Base-by-base conservation (phyloP, 1,139 yeast species). In the Candida tropicalis region DNA sequence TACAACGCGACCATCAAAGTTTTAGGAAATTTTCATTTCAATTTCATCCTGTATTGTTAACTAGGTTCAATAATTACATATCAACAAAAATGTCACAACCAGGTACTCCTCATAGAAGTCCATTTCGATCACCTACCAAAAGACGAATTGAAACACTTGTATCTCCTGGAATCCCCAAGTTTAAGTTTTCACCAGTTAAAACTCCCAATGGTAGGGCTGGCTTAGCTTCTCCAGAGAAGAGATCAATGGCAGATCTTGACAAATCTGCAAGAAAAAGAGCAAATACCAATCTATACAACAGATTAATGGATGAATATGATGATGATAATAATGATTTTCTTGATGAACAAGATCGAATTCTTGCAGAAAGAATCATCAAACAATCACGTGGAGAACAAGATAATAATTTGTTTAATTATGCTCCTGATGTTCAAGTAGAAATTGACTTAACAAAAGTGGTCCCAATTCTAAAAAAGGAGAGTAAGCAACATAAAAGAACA, bases 201-300 rank as follows among this genome's bases (percentile, higher is more conserved):
- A 46, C 47, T 4, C 51, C 49, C 5, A 47, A 45, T 49, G 81
- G 81, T 1, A 55, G 80, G 40, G 71, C 77, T 1, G 81, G 81
- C 0, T 59, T 70, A 22, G 61, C 50, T 9, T 75, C 81, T 3
- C 82, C 82, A 0, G 47, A 57, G 44, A 75, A 67, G 46, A 53
- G 82, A 51, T 48, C 69, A 1, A 49, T 57, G 42, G 55, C 55
- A 0, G 81, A 76, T 18, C 52, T 77, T 41, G 79, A 81, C 47
- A 58, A 57, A 38, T 70, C 81, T 5, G 87, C 87, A 0, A 60
- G 78, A 18, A 73, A 73, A 49, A 59, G 77, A 49, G 82, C 87
- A 0, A 58, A 66, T 24, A 53, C 59, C 33, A 56, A 57, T 17
- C 52, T 64, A 3, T 68, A 70, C 45, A 58, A 64, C 4, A 59